Percentiles rank a stretch among this genome's conserved stretches.
These are phyloP conservation scores for Beauveria sp. DNA, from an alignment of 2,329 filamentous ascomycete genomes.

Conservation along the genomic window DNA sequence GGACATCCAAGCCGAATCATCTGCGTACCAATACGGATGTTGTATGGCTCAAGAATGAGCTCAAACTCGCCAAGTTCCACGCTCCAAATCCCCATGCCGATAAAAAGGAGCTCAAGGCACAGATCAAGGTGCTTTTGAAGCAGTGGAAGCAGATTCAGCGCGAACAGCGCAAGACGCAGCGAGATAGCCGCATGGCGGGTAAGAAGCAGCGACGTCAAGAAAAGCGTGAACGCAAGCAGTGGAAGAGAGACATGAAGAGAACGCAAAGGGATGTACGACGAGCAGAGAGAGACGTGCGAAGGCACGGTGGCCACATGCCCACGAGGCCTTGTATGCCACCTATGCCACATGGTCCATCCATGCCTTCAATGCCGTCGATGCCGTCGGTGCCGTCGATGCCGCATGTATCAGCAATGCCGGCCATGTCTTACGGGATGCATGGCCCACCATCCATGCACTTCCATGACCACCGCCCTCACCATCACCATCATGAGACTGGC, in stretches of 20 bases:
- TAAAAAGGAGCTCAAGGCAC: slow-evolving; percentile 29
- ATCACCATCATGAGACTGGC: slow-evolving; percentile 9
- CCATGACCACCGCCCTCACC: not conserved
- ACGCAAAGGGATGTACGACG: slow-evolving; percentile 23
- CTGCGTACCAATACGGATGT: slow-evolving; percentile 40
- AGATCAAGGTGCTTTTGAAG: slow-evolving; percentile 37
- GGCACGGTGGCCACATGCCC: slow-evolving; percentile 12
- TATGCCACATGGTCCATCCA: not conserved
- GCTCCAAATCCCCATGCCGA: slow-evolving; percentile 12
- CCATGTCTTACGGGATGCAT: not conserved
- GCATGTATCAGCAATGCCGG: not conserved
- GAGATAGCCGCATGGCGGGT: slow-evolving; percentile 24
- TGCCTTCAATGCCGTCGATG: not conserved
- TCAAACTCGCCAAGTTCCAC: slow-evolving; percentile 31
- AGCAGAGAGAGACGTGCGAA: slow-evolving; percentile 23
- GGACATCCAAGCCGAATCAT: slow-evolving; percentile 43
- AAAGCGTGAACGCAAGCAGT: slow-evolving; percentile 20
- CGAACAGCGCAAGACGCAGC: slow-evolving; percentile 23
- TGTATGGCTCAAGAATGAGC: slow-evolving; percentile 31
- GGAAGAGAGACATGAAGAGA: slow-evolving; percentile 23
- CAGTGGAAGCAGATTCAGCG: slow-evolving; percentile 32
- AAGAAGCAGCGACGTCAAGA: slow-evolving; percentile 23
- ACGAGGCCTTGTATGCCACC: slow-evolving; percentile 3
- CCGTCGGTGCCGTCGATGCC: not conserved
- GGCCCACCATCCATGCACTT: not conserved